Evolutionary conservation across 108 stramenopile species (phyloP), one percentile per base, ranked within the genome.

Genomic region (Cyclotella distinguenda): DNA sequence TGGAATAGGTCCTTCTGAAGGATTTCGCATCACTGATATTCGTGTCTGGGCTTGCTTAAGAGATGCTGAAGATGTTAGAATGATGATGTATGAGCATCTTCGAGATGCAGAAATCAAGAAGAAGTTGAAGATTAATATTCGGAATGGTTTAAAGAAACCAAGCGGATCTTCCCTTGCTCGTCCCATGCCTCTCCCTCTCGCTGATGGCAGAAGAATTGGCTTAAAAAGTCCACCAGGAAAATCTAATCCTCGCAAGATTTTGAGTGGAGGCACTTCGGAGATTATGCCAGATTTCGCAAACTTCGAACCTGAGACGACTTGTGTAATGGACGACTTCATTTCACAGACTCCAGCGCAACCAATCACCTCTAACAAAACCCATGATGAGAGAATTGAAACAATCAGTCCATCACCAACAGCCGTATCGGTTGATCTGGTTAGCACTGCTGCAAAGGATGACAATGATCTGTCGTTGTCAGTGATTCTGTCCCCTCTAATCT

Each of bases 71-170:
- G 93, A 94, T 61, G 83, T 89, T 25, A 82, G 78, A 52, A 66
- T 84, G 56, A 83, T 89, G 76, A 91, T 94, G 90, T 83, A 75
- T 57, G 90, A 94, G 64, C 82, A 91, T 66, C 67, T 94, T 32
- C 72, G 79, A 19, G 77, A 73, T 44, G 93, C 93, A 36, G 88
- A 90, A 66, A 80, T 77, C 45, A 91, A 86, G 79, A 85, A 76
- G 40, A 91, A 91, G 60, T 82, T 94, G 56, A 86, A 83, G 39
- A 76, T 94, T 10, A 91, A 89, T 38, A 94, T 94, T 54, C 81
- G 81, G 21, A 88, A 86, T 58, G 77, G 76, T 12, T 23, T 40
- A 16, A 60, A 69, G 50, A 74, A 60, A 44, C 44, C 64, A 13
- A 15, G 55, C 8, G 77, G 35, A 1, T 69, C 66, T 27, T 39